Evolutionary conservation across 2,329 filamentous ascomycete genomes (phyloP), one percentile per base, ranked within the genome.

Genomic region (Raffaelea ambrosiae): DNA sequence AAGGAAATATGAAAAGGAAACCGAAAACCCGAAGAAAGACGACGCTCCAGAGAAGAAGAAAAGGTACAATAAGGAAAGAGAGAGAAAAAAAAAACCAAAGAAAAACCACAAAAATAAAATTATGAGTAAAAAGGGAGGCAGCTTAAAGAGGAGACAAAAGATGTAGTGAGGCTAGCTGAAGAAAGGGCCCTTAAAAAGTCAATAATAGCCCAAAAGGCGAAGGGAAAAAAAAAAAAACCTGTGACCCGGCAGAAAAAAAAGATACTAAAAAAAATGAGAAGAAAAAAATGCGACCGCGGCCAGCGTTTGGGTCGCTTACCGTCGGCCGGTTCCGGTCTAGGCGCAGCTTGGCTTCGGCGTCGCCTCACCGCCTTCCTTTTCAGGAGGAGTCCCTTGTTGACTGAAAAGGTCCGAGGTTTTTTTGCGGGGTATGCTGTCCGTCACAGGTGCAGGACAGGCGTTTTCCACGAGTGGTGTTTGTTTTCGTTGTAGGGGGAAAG

Each of bases 341-440:
- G 7, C 26, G 13, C 26, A 13, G 7, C 7, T 29, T 7, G 26
- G 26, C 13, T 29, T 19, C 13, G 35, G 35, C 5, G 35, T 5
- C 26, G 16, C 5, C 39, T 40, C 47, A 48, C 47, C 47, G 47
- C 47, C 47, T 48, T 44, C 47, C 40, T 31, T 3, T 31, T 38
- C n/a, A 14, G 46, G 20, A 22, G 40, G 5, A 4, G 2, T 3
- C 3, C 20, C 3, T 3, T 26, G 9, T 9, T 21, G 2, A n/a
- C 19, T 20, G 38, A 11, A 11, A 5, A 5, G 38, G 38, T 20
- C n/a, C 8, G 9, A 20, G 39, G 8, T 9, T 40, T 40, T 40
- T 41, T 41, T 41, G 40, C 40, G 40, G 40, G 40, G 40, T 41
- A 41, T 41, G 10, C 10, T 23, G 26, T n/a, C n/a, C n/a, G n/a